phyloP scores from a whole-genome alignment of 2,329 filamentous ascomycete species.

The Didymella sp. region DNA sequence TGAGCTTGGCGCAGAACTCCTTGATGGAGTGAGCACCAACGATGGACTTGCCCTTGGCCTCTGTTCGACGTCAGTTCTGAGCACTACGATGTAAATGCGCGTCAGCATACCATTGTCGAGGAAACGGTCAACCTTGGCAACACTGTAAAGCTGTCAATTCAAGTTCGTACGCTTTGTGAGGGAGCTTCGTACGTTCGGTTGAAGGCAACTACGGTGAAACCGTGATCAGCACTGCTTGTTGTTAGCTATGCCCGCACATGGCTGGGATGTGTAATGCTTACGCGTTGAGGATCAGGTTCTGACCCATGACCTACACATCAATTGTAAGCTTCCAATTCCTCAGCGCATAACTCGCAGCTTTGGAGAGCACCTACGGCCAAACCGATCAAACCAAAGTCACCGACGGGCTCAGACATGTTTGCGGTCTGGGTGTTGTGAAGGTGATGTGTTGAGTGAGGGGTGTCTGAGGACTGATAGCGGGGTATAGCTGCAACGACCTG shows the following conservation, averaged over 20 bases:
- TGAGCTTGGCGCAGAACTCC: slow-evolving; percentile 96
- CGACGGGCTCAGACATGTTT: slow-evolving; percentile 52
- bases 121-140: slow-evolving; percentile 97
- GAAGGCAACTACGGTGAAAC: slow-evolving; percentile 97
- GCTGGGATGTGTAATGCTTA: slow-evolving; percentile 38
- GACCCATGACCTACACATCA: slow-evolving; percentile 53
- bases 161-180: background rate
- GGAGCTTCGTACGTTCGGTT: slow-evolving; percentile 74
- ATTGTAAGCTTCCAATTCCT: slow-evolving; percentile 27
- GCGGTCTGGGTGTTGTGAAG: slow-evolving; percentile 19
- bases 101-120: slow-evolving; percentile 67
- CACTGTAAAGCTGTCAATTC: slow-evolving; percentile 50
- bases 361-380: slow-evolving; percentile 51
- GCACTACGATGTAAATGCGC: background rate
- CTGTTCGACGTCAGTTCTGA: slow-evolving; percentile 43
- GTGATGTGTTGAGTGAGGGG: slow-evolving; percentile 21
- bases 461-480: slow-evolving; percentile 33
- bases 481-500: slow-evolving; percentile 42
- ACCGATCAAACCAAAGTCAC: slow-evolving; percentile 61
- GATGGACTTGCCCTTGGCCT: slow-evolving; percentile 80
- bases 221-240: slow-evolving; percentile 56
- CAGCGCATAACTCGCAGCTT: background rate
- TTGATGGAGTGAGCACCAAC: slow-evolving; percentile 91
- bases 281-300: slow-evolving; percentile 64
- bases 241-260: slow-evolving; percentile 37